Base-by-base conservation (phyloP, 768 basidiomycete genomes). In the Filobasidium floriforme region DNA sequence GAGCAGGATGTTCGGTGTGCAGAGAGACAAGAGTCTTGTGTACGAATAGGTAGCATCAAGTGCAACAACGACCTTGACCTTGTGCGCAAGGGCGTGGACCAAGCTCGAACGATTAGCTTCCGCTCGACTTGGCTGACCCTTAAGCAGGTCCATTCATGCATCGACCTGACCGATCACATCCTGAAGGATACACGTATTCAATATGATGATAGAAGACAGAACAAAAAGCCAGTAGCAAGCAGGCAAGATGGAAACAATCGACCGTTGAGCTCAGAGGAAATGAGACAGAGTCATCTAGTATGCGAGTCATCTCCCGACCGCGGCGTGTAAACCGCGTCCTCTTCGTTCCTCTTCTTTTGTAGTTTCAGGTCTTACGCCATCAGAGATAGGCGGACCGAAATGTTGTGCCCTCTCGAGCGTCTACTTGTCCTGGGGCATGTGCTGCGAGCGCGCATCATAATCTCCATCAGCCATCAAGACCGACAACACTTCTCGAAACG, bases 141-240 rank as follows among this genome's bases (percentile, higher is more conserved):
- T 9, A 37, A n/a, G n/a, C n/a, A n/a, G n/a, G n/a, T 37, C 32
- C 32, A 37, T 37, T 37, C 32, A 37, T 37, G 3, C 32, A 37
- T 44, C 43, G 46, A 22, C 3, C 46, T 18, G 43, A 44, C 43
- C 22, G 18, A 49, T 49, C 46, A 14, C 32, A 37, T 37, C 32
- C 32, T 37, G 32, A 49, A 22, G 15, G 46, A 49, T 49, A 49
- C 46, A 49, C 46, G 46, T 49, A 49, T 49, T 49, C 46, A 49
- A 18, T 18, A 18, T 49, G 46, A 18, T 49, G 46, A 49, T 49
- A 22, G 18, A 49, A 49, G 46, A 49, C 15, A 49, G 14, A 14
- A 15, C 5, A 22, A 4, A 15, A 49, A 49, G 46, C 46, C 46
- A 15, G 46, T 18, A 22, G 22, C 46, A 49, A 49, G 46, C 46